Evolutionary conservation across 345 rosid genomes (phyloP).

Genomic region (Anacardium occidentale): DNA sequence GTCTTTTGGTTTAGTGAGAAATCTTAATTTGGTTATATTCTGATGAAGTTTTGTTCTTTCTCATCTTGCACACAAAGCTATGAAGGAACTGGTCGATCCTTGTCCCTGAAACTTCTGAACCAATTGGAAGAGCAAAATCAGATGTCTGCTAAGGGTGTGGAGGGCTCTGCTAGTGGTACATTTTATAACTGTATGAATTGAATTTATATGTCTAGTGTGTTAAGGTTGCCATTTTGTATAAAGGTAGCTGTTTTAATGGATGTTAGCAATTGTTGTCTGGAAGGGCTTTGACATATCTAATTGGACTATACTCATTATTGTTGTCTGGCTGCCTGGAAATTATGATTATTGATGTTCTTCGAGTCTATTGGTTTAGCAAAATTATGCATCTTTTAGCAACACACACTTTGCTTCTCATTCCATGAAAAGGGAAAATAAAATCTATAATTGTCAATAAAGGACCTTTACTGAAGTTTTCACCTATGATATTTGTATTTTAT

Average conservation of each 20-base stretch:
- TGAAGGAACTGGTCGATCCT: conserved; percentile 98
- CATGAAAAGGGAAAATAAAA: not conserved
- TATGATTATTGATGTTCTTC: no score
- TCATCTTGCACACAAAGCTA: conserved; percentile 48
- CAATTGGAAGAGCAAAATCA: conserved; percentile 92
- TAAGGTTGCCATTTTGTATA: not conserved
- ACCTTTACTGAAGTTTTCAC: no score
- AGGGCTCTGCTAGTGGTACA: conserved; percentile 71
- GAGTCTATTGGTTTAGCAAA: no score
- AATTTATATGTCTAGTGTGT: conserved; percentile 10
- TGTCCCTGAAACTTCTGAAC: conserved; percentile 86
- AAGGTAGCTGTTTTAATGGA: not conserved
- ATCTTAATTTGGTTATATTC: conserved; percentile 9
- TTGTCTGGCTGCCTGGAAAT: no score
- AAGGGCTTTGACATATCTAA: not conserved
- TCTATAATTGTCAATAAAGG: not conserved
- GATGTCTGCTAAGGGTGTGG: conserved; percentile 47
- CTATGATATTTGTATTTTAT: not conserved
- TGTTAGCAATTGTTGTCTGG: conserved; percentile 4
- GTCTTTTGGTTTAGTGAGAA: conserved; percentile 2
- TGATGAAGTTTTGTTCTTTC: not conserved
- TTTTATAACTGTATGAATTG: conserved; percentile 18
- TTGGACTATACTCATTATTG: no score
- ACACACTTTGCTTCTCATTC: not conserved
- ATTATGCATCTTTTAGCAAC: not conserved